Base-by-base conservation (phyloP, 108 stramenopile genomes). In the Nitzschia sp. region DNA sequence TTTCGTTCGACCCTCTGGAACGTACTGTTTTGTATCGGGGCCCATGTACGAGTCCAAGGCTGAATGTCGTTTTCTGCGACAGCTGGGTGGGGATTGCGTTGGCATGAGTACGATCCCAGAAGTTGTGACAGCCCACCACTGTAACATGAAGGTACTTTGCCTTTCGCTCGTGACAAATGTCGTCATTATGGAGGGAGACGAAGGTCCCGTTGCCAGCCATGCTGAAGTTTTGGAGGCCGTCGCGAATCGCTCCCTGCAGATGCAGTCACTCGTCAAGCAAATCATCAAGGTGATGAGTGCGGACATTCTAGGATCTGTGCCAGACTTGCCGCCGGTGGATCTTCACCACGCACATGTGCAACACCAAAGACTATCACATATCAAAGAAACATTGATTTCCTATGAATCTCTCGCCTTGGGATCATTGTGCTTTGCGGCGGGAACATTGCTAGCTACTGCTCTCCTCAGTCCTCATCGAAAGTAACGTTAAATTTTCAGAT, bases 71-170 rank as follows among this genome's bases (percentile, higher is more conserved):
- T 89, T 93, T 72, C 59, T 97, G 19, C 69, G 86, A 25, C 45
- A 36, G 6, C 60, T 85, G 3, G 94, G 96, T 26, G 96, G 86
- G 21, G 77, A 78, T 55, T 64, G 55, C n/a, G 94, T 95, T 8
- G 96, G 94, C 1, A 95, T 95, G 94, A 81, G 78, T 52, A 95
- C 96, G 29, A 82, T 91, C 29, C 97, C 97, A 6, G 97, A 97
- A 70, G 80, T 94, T 32, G 83, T 95, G 35, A 91, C 91, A 2
- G 94, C 97, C 4, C 89, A 92, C 76, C 94, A 96, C 65, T 82
- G 85, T 47, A 90, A 89, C 56, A 88, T 97, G 80, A 73, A 69
- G 66, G 90, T 96, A 26, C 76, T 97, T 29, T 90, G 86, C 56
- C 71, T 97, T 54, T 83, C 82, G 15, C 60, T 96, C 27, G 87